Evolutionary conservation across 139 green algal species (phyloP).

Genomic region (Eudorina sp.): DNA sequence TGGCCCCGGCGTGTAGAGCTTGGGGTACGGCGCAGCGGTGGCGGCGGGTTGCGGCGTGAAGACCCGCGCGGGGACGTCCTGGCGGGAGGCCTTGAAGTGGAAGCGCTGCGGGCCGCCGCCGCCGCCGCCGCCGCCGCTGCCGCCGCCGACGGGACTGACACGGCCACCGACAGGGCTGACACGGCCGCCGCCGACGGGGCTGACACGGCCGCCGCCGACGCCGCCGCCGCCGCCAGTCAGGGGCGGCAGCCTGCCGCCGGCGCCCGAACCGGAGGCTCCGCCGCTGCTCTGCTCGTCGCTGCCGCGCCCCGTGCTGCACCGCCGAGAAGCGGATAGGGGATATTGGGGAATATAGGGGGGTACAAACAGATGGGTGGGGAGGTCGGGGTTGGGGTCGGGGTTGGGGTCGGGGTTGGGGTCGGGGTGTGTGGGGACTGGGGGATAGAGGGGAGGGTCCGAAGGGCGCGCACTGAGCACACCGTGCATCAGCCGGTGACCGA

Average conservation of each 20-base stretch:
- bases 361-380: no score
- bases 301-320: no score
- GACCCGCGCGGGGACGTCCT: not conserved
- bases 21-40: slow-evolving; percentile 30
- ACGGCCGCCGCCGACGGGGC: not conserved
- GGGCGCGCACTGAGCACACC: no score
- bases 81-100: not conserved
- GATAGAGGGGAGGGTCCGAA: no score
- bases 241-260: slow-evolving; percentile 2
- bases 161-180: not conserved
- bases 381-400: no score
- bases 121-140: not conserved
- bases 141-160: not conserved
- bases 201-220: not conserved
- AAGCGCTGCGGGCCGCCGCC: not conserved
- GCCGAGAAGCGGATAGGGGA: no score
- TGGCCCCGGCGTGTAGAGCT: slow-evolving; percentile 50
- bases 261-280: no score
- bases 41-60: not conserved
- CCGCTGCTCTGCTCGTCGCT: not conserved
- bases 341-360: no score
- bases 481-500: no score
- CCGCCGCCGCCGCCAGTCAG: not conserved
- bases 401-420: no score
- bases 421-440: no score